These are phyloP conservation scores for Lotus japonicus DNA, from an alignment of 306 rosid species.

Conservation along the genomic window DNA sequence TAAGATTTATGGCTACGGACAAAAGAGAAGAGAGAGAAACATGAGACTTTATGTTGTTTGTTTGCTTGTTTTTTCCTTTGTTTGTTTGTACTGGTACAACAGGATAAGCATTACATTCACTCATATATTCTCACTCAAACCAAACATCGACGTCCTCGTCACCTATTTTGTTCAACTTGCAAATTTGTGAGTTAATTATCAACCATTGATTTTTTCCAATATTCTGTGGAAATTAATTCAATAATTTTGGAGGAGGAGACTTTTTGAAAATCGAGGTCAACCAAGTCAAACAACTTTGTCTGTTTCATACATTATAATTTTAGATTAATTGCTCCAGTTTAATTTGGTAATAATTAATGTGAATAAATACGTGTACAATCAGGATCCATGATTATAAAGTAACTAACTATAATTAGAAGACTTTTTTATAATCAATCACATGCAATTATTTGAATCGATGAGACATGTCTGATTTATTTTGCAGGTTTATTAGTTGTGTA, in stretches of 20 bases:
- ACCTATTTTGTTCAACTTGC: slow-evolving; percentile 15
- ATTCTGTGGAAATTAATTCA: not conserved
- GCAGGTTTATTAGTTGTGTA: not conserved
- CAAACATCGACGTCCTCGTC: slow-evolving; percentile 15
- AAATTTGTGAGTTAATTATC: not conserved
- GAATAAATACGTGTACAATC: not conserved
- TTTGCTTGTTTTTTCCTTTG: not conserved
- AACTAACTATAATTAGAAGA: not conserved
- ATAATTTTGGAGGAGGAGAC: slow-evolving; percentile 11
- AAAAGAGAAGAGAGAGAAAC: not conserved
- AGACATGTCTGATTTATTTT: not conserved
- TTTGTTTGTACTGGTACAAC: not conserved
- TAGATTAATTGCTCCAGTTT: not conserved
- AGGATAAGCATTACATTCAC: not conserved
- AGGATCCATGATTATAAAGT: not conserved
- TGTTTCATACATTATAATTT: not conserved
- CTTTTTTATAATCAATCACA: not conserved
- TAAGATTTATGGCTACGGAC: not conserved
- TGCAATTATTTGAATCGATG: not conserved
- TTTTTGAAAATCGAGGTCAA: slow-evolving; percentile 39
- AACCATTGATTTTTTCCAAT: not conserved
- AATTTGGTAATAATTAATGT: not conserved
- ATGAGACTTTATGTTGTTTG: no score
- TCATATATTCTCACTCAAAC: slow-evolving; percentile 22
- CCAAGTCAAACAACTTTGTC: slow-evolving; percentile 27